These are phyloP conservation scores for Mortierella hygrophila DNA, from an alignment of 192 early-diverging fungal species.

Conservation along the genomic window DNA sequence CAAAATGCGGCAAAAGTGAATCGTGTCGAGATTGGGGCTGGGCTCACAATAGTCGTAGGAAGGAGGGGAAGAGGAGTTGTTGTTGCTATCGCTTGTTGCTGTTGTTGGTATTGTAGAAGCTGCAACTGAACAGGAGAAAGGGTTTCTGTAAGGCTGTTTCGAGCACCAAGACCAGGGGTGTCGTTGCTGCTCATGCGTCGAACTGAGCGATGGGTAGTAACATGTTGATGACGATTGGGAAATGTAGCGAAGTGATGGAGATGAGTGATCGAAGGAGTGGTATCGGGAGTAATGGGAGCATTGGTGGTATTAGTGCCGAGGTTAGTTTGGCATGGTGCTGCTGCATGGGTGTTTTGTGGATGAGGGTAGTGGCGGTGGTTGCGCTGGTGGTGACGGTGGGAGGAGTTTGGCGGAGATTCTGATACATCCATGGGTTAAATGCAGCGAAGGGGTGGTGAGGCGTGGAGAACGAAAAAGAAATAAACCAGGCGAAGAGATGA, in stretches of 20 bases:
- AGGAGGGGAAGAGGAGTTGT: neutral
- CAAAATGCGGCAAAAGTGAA: neutral
- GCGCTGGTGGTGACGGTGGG: neutral
- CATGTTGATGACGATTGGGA: neutral
- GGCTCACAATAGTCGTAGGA: neutral
- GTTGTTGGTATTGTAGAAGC: neutral
- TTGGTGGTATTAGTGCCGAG: neutral
- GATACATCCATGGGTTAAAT: neutral
- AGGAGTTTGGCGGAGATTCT: conserved; percentile 5
- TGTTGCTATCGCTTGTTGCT: neutral
- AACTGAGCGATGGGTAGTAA: neutral
- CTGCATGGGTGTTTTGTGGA: neutral
- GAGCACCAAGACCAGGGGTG: neutral
- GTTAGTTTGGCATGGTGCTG: neutral
- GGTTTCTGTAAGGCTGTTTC: neutral
- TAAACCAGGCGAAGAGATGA: neutral
- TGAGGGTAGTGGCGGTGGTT: neutral
- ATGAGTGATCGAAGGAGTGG: neutral
- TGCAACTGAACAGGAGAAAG: neutral
- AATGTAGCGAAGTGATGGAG: neutral
- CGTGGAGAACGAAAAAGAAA: neutral
- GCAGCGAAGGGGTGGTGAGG: neutral
- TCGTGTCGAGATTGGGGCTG: neutral
- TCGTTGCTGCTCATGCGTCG: neutral
- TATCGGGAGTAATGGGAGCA: neutral